Conservation (phyloP, 371 early-diverging fungal genomes). For the Mortierella sp. region DNA sequence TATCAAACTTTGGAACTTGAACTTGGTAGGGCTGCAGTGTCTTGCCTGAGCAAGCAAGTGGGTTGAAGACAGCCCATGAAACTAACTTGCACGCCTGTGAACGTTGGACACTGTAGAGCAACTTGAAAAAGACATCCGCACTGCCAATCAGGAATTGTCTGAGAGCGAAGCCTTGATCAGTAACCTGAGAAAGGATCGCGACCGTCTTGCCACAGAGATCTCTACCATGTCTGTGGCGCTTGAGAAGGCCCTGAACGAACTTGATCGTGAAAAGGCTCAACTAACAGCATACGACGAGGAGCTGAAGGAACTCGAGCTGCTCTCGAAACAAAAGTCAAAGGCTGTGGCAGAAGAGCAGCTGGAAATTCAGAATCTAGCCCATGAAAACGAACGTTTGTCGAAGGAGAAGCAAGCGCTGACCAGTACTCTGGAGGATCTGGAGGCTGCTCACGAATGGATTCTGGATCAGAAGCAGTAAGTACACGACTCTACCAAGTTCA, state of each 20-base stretch:
- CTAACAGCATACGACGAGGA: slow-evolving; percentile 64
- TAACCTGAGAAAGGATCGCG: slow-evolving; percentile 64
- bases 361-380: slow-evolving; percentile 75
- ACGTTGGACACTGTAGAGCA: slow-evolving; percentile 68
- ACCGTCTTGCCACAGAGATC: slow-evolving; percentile 46
- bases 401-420: slow-evolving; percentile 71
- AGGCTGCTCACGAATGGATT: slow-evolving; percentile 87
- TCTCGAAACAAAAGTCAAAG: slow-evolving; percentile 71
- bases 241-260: slow-evolving; percentile 53
- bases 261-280: slow-evolving; percentile 58
- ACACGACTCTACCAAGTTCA: too few relatives aligned
- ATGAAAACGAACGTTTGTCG: slow-evolving; percentile 77
- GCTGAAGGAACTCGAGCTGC: slow-evolving; percentile 69
- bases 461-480: slow-evolving; percentile 84
- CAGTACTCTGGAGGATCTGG: slow-evolving; percentile 63
- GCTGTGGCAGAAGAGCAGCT: slow-evolving; percentile 71
- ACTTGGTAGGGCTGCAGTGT: slow-evolving; percentile 58
- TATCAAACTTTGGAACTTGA: slow-evolving; percentile 78
- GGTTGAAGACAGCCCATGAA: too few relatives aligned
- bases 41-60: too few relatives aligned
- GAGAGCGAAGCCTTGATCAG: slow-evolving; percentile 62
- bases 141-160: slow-evolving; percentile 64
- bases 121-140: slow-evolving; percentile 71
- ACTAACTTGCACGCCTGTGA: too few relatives aligned
- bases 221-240: slow-evolving; percentile 44